Conservation (phyloP, 169 alveolate species). For the Eimeria sp. region DNA sequence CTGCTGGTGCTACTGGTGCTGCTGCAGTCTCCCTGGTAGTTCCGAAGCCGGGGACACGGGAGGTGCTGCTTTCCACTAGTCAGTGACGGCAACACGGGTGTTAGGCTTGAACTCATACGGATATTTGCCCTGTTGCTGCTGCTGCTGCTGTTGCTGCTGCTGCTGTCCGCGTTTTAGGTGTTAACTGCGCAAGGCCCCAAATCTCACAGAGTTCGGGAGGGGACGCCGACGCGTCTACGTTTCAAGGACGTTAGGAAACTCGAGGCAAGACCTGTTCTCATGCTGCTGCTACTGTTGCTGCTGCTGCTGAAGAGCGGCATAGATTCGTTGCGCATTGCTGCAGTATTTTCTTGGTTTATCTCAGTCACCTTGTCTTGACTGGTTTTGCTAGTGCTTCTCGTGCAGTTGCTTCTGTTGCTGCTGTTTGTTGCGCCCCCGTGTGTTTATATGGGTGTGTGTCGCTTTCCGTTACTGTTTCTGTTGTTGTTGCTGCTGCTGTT, state of each 20-base stretch:
- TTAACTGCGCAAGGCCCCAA: constrained; percentile 39
- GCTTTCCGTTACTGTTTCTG: background rate
- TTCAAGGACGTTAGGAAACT: constrained; percentile 53
- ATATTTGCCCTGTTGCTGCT: constrained; percentile 1
- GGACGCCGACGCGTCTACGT: constrained; percentile 25
- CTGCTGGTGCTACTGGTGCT: background rate
- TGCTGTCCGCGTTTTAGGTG: constrained; percentile 2
- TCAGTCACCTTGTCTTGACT: background rate
- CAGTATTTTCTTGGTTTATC: background rate
- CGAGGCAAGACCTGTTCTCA: background rate
- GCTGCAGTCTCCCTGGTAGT: background rate
- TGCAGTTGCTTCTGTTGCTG: constrained; percentile 39
- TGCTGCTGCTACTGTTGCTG: background rate
- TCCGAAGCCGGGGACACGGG: background rate
- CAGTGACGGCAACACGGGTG: background rate
- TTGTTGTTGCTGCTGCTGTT: constrained; percentile 33
- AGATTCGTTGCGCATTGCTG: background rate
- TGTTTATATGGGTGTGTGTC: background rate
- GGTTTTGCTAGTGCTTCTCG: background rate
- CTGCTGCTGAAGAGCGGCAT: background rate
- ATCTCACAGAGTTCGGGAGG: constrained; percentile 14
- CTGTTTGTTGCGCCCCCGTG: background rate
- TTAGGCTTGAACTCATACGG: background rate
- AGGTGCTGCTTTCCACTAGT: background rate
- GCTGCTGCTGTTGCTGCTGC: constrained; percentile 24